These are phyloP conservation scores for Oryza australiensis DNA, from an alignment of 176 grass and related monocot genomes.

Conservation along the genomic window DNA sequence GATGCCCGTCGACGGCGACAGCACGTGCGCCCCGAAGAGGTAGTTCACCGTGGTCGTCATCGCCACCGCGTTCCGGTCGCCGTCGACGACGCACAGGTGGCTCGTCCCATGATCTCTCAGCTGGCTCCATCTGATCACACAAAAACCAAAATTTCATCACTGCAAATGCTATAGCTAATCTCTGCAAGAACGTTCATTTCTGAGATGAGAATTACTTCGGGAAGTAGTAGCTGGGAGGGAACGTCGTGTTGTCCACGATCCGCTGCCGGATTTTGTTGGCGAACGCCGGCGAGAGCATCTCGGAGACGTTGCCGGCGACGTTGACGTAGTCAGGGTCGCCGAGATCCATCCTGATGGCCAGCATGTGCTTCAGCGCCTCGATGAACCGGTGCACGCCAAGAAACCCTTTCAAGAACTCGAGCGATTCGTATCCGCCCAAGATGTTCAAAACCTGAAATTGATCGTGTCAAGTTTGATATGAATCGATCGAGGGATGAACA, in stretches of 20 bases:
- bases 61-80: constrained; percentile 77
- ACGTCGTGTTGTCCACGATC: constrained; percentile 78
- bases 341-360: constrained; percentile 70
- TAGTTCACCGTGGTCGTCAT: constrained; percentile 82
- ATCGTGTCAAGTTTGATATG: not conserved
- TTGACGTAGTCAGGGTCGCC: constrained; percentile 77
- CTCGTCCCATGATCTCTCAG: constrained; percentile 75
- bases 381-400: constrained; percentile 72
- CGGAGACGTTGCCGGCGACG: constrained; percentile 42
- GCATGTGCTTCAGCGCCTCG: constrained; percentile 85
- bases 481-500: not conserved
- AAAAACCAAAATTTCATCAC: not conserved
- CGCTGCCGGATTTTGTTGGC: constrained; percentile 51
- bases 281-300: constrained; percentile 67
- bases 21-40: constrained; percentile 57
- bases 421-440: constrained; percentile 64
- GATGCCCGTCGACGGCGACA: constrained; percentile 86
- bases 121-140: constrained; percentile 67
- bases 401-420: constrained; percentile 53
- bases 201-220: constrained; percentile 44
- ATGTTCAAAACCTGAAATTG: constrained; percentile 59
- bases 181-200: not conserved
- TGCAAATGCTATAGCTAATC: no score
- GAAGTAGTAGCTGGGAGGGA: constrained; percentile 70
- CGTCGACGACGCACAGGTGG: constrained; percentile 81